phyloP scores from a whole-genome alignment of 257 asterid genomes.

The Jacaranda copaia region DNA sequence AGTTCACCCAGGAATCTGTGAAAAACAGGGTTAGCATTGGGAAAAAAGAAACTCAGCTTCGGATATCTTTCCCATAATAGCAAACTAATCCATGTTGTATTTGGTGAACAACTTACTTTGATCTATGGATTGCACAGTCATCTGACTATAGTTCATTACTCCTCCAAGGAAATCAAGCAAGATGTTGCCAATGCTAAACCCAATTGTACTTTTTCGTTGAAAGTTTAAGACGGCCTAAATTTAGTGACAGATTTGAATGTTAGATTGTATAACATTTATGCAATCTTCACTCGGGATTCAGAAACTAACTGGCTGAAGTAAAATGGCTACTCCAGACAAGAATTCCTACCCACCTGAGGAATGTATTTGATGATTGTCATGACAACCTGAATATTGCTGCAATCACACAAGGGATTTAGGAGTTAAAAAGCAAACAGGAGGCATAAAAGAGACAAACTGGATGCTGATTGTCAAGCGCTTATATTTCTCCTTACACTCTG shows the following conservation, averaged over 20 bases:
- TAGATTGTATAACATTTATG: background rate
- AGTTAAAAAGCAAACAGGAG: conserved; percentile 4
- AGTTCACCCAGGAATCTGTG: conserved; percentile 76
- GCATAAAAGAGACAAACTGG: background rate
- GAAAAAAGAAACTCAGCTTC: background rate
- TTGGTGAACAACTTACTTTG: conserved; percentile 59
- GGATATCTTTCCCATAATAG: background rate
- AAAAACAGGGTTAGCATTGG: background rate
- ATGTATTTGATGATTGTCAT: conserved; percentile 92
- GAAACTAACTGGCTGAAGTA: background rate
- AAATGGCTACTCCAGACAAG: background rate
- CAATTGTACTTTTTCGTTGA: conserved; percentile 69
- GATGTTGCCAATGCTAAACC: conserved; percentile 83
- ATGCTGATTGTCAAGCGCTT: background rate
- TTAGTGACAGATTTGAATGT: background rate
- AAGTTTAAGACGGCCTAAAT: conserved; percentile 71
- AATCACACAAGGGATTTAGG: conserved; percentile 26
- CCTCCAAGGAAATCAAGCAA: conserved; percentile 82
- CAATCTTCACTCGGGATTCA: background rate
- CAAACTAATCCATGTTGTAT: background rate
- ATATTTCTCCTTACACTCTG: background rate
- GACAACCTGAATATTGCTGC: conserved; percentile 82
- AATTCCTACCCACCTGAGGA: conserved; percentile 76
- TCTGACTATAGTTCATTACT: conserved; percentile 61
- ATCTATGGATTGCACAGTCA: conserved; percentile 80